Base-by-base conservation (phyloP, 257 asterid species). In the Nicotiana benthamiana region DNA sequence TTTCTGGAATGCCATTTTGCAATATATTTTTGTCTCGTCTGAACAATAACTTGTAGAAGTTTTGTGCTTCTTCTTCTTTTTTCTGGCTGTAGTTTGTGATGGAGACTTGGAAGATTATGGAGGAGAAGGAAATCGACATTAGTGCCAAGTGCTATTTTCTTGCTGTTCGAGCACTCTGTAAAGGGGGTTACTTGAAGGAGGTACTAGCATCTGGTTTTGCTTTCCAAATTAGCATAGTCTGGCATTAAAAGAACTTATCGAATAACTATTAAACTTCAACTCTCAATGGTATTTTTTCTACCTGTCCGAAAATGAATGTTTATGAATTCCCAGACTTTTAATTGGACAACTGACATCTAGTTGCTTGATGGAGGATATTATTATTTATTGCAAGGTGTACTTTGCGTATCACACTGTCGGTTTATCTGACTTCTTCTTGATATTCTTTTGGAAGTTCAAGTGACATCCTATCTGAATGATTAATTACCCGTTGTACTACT, bases 151-250 rank as follows among this genome's bases (percentile, higher is more conserved):
- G 94, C 75, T 89, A 84, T 82, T 82, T 88, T 60, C 87, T 86
- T 68, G 86, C 89, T 18, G 75, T 90, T 27, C 88, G 84, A 84
- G 94, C 97, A 86, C 95, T 95, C 46, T 91, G 97, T 79, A 90
- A 86, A 86, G 96, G 97, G 76, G 99, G 98, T 82, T 87, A 91
- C 85, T 64, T 95, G 22, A 82, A 91, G 83, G 97, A 93, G 94
- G 98, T 93, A 89, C 57, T 15, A 9, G 16, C 34, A 46, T 68
- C 32, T 0, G 46, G 75, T 34, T 34, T 66, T 65, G 20, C 22
- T 22, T 75, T 67, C 40, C 26, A 43, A 34, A 80, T 54, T 68
- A 28, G 64, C 36, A 62, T 77, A 77, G 74, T 64, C 40, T 85
- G 83, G 59, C 36, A 2, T 40, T 72, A 26, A 18, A 74, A 8